phyloP scores from a whole-genome alignment of 331 rosid genomes.

The Phaseolus coccineus region DNA sequence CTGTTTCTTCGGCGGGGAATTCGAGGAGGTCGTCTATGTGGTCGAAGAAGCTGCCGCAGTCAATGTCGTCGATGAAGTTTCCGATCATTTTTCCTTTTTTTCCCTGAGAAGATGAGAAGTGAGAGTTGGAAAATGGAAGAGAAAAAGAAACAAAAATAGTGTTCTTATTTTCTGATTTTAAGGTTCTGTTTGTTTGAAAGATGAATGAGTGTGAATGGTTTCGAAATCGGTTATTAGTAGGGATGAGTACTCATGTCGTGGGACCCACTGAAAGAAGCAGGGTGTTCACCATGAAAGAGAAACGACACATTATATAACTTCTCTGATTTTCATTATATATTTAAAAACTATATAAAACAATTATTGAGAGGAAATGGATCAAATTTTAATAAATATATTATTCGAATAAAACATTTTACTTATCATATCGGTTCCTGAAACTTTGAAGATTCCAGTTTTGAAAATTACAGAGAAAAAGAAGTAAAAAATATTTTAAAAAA shows the following conservation, averaged over 20 bases:
- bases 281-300: conserved; percentile 43
- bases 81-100: conserved; percentile 60
- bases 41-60: conserved; percentile 89
- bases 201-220: conserved; percentile 15
- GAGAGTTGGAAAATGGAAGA: not conserved
- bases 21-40: conserved; percentile 88
- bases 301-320: conserved; percentile 21
- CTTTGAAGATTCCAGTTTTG: not conserved
- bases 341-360: no score
- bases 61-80: conserved; percentile 83
- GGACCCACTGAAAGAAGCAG: conserved; percentile 20
- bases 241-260: not conserved
- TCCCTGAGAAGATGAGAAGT: conserved; percentile 44
- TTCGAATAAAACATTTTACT: no score
- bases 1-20: conserved; percentile 69
- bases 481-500: no score
- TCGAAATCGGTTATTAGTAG: conserved; percentile 20
- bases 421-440: not conserved
- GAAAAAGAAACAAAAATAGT: not conserved
- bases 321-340: no score
- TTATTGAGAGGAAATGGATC: no score
- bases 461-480: no score
- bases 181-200: not conserved
- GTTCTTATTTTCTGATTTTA: not conserved
- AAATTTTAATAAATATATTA: no score